Evolutionary conservation across 2,329 filamentous ascomycete species (phyloP), one percentile per base, ranked within the genome.

Genomic region (Phyllosticta capitalensis): DNA sequence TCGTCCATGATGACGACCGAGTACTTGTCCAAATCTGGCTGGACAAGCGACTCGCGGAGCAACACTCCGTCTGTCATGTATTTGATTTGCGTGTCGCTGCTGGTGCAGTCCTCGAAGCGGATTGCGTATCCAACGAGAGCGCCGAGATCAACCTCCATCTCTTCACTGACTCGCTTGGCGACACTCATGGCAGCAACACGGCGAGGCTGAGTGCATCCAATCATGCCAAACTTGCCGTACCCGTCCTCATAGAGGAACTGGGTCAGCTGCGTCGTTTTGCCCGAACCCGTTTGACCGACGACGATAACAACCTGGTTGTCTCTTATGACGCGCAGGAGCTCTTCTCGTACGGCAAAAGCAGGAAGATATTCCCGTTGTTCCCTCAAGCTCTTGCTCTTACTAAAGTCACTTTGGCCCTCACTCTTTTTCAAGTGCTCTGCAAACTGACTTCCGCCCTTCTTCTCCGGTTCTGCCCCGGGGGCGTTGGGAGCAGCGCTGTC

Each of bases 1-100:
- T 99, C 94, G 70, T 99, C 94, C 94, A 99, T 99, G 74, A 99
- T 99, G 67, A 99, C 91, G 71, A 92, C 96, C 14, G 92, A 96
- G 71, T 99, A 99, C 64, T 90, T 89, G 72, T 97, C 94, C 52
- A 99, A 79, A 71, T 99, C 92, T 6, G 88, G 84, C 72, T 97
- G 92, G 61, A 91, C 92, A 10, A 99, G 80, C 5, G 91, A 96
- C 69, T 99, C 95, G 76, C 94, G 84, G 30, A 99, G 81, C 52
- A 99, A 78, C 21, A 99, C 90, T 77, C 94, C 94, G 68, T 99
- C 95, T 0, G 94, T 99, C 92, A 99, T 96, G 73, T 99, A 99
- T 75, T 99, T 99, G 76, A 99, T 97, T 61, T 87, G 81, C 0
- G 94, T 99, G 61, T 97, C 88, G 65, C 91, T 90, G 77, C 90